These are phyloP conservation scores for Trichophyton schoenleinii DNA, from an alignment of 2,329 filamentous ascomycete species.

Conservation along the genomic window DNA sequence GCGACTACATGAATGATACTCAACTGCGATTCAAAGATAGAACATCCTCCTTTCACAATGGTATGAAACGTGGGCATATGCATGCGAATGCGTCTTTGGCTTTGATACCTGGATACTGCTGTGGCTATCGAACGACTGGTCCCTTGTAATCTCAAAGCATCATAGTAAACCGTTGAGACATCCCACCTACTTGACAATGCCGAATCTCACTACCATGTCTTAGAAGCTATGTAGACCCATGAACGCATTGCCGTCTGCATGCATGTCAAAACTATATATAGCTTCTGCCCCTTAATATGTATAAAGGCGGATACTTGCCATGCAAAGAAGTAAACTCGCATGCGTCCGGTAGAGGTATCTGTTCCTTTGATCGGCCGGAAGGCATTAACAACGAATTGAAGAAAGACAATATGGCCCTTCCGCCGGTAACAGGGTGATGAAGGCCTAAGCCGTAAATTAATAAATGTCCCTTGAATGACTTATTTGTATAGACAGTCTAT, in stretches of 20 bases:
- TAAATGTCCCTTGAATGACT: no score
- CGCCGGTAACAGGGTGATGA: no score
- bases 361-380: neutral
- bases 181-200: no score
- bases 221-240: neutral
- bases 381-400: neutral
- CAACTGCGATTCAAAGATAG: neutral
- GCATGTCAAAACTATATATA: neutral
- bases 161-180: neutral
- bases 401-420: neutral
- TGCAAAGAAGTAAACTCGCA: neutral
- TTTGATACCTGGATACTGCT: no score
- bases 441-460: no score
- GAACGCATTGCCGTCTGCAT: neutral
- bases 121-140: no score
- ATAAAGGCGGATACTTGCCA: neutral
- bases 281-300: neutral
- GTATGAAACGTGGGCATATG: neutral
- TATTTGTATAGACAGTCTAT: no score
- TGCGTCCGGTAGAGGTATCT: neutral
- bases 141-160: neutral
- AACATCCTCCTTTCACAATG: neutral
- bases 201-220: neutral
- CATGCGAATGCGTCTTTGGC: no score
- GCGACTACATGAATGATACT: neutral